phyloP scores from a whole-genome alignment of 2,329 filamentous ascomycete species.

The Cladophialophora yegresii region DNA sequence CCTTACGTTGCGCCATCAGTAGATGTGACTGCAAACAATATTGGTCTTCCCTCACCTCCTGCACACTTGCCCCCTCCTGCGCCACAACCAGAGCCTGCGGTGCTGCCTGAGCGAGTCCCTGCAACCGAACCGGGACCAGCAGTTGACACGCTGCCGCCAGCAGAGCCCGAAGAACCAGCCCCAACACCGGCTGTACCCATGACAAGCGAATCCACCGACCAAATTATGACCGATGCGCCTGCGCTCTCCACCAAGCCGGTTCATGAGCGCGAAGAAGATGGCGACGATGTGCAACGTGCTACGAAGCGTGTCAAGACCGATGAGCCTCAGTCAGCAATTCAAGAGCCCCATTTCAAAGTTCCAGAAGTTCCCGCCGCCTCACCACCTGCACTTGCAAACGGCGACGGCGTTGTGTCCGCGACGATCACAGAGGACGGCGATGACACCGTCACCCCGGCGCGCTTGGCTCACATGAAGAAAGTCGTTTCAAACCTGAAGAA shows the following conservation, averaged over 20 bases:
- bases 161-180: slow-evolving; percentile 33
- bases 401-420: slow-evolving; percentile 40
- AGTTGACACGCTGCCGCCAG: slow-evolving; percentile 17
- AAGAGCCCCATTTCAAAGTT: slow-evolving; percentile 50
- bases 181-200: slow-evolving; percentile 30
- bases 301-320: slow-evolving; percentile 82
- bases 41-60: slow-evolving; percentile 31
- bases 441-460: slow-evolving; percentile 31
- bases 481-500: slow-evolving; percentile 64
- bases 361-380: slow-evolving; percentile 45
- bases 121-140: slow-evolving; percentile 11
- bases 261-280: slow-evolving; percentile 76
- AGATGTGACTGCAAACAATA: slow-evolving; percentile 20
- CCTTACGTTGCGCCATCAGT: slow-evolving; percentile 1
- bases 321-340: slow-evolving; percentile 42
- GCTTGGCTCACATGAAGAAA: slow-evolving; percentile 36
- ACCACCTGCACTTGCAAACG: slow-evolving; percentile 32
- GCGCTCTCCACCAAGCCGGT: slow-evolving; percentile 61
- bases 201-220: slow-evolving; percentile 42
- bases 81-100: slow-evolving; percentile 41
- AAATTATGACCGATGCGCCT: slow-evolving; percentile 59
- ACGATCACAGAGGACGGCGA: slow-evolving; percentile 33
- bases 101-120: slow-evolving; percentile 16
- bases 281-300: slow-evolving; percentile 59
- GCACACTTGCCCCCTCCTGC: slow-evolving; percentile 36